Evolutionary conservation across 2,329 filamentous ascomycete genomes (phyloP).

Genomic region (Parafenestella ontariensis): DNA sequence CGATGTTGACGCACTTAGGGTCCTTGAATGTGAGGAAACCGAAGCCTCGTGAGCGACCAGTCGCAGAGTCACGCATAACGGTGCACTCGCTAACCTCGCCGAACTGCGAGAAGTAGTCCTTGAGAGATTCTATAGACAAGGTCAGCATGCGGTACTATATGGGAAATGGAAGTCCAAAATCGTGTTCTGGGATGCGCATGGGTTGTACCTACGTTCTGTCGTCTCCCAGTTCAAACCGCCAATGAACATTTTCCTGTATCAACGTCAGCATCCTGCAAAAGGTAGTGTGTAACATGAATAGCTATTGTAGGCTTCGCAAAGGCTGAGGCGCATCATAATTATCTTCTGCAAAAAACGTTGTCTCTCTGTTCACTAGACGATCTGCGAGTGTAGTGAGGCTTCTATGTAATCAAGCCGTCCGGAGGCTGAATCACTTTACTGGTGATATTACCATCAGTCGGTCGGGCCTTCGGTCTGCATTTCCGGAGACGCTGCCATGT

Average conservation of each 20-base stretch:
- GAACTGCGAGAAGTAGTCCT: slow-evolving; percentile 97
- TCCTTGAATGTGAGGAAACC: slow-evolving; percentile 98
- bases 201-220: slow-evolving; percentile 79
- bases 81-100: slow-evolving; percentile 97
- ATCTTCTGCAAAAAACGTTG: neutral
- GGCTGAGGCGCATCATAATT: slow-evolving; percentile 20
- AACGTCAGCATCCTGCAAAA: slow-evolving; percentile 23
- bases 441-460: neutral
- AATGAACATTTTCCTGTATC: slow-evolving; percentile 95
- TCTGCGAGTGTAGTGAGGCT: neutral
- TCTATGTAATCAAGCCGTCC: too few species aligned
- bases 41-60: slow-evolving; percentile 92
- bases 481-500: neutral
- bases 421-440: neutral
- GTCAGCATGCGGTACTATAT: slow-evolving; percentile 4
- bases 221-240: slow-evolving; percentile 99
- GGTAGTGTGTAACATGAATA: neutral
- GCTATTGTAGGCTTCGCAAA: neutral
- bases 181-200: neutral
- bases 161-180: neutral
- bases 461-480: neutral
- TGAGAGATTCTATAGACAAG: slow-evolving; percentile 77
- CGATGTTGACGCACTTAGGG: slow-evolving; percentile 95
- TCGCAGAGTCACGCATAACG: slow-evolving; percentile 97
- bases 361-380: neutral